Evolutionary conservation across 2,329 filamentous ascomycete genomes (phyloP).

Genomic region (Coccinonectria pachysandricola): DNA sequence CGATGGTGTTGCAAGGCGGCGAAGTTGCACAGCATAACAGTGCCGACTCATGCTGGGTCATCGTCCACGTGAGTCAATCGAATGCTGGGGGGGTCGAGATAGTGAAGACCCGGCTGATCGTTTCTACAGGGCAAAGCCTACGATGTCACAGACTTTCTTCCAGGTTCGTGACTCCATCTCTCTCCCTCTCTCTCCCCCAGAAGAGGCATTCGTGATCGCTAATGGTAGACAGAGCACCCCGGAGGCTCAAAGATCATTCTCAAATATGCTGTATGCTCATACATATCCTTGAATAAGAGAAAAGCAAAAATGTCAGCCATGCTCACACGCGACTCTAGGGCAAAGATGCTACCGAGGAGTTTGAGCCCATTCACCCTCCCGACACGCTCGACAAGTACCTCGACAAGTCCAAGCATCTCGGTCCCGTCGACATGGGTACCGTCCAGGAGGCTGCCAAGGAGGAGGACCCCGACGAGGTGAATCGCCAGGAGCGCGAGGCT

Average conservation of each 20-base stretch:
- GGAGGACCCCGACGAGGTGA: constrained; percentile 49
- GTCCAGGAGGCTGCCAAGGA: constrained; percentile 63
- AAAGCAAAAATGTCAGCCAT: no score
- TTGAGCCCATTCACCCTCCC: constrained; percentile 77
- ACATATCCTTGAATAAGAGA: no score
- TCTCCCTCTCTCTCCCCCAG: no score
- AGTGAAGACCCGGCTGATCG: constrained; percentile 8
- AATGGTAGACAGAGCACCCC: constrained; percentile 56
- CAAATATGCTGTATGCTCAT: constrained; percentile 69
- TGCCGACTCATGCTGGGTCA: constrained; percentile 82
- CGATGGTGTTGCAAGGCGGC: constrained; percentile 37
- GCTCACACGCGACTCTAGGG: no score
- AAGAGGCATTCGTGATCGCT: no score
- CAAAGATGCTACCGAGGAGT: constrained; percentile 88
- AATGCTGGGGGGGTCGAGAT: no score
- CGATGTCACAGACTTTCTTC: constrained; percentile 84
- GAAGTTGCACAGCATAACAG: constrained; percentile 63
- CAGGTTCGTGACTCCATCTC: constrained; percentile 36
- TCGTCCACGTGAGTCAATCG: constrained; percentile 61
- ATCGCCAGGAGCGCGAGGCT: constrained; percentile 61
- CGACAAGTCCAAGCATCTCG: constrained; percentile 74
- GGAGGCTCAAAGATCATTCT: constrained; percentile 88
- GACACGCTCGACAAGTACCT: constrained; percentile 84
- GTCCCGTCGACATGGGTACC: constrained; percentile 79
- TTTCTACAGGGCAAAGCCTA: constrained; percentile 59